phyloP scores from a whole-genome alignment of 78 protist genomes.

The Dictyostelium firmibasis region DNA sequence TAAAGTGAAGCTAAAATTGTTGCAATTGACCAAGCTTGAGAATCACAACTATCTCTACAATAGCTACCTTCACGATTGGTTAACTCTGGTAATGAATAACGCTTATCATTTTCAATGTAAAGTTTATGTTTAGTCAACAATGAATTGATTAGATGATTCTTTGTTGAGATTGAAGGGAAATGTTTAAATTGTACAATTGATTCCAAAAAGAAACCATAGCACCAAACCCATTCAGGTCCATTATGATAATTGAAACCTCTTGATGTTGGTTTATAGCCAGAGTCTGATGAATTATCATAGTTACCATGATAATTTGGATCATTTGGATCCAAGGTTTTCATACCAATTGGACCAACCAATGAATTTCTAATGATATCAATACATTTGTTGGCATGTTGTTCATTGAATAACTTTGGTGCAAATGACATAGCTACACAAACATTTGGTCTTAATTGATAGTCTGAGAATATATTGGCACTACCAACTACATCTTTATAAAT shows the following conservation, averaged over 20 bases:
- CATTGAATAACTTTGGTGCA: conserved; percentile 86
- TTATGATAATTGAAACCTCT: conserved; percentile 95
- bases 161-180: background rate
- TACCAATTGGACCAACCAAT: conserved; percentile 87
- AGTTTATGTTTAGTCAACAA: conserved; percentile 9
- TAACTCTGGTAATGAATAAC: conserved; percentile 91
- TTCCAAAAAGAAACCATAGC: conserved; percentile 31
- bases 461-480: conserved; percentile 56
- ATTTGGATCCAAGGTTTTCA: conserved; percentile 87
- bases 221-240: conserved; percentile 89
- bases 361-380: background rate
- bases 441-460: conserved; percentile 95
- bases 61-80: conserved; percentile 85
- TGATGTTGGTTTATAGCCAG: conserved; percentile 78
- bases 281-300: conserved; percentile 89
- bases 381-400: conserved; percentile 37
- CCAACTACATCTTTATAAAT: conserved; percentile 93
- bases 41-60: conserved; percentile 79
- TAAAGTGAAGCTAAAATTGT: conserved; percentile 25
- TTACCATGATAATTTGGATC: conserved; percentile 87
- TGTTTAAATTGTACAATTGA: conserved; percentile 48
- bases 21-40: conserved; percentile 85
- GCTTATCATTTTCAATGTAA: conserved; percentile 30
- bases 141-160: background rate
- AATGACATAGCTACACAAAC: conserved; percentile 92